Conservation (phyloP, 257 asterid species). For the Solanum bulbocastanum region DNA sequence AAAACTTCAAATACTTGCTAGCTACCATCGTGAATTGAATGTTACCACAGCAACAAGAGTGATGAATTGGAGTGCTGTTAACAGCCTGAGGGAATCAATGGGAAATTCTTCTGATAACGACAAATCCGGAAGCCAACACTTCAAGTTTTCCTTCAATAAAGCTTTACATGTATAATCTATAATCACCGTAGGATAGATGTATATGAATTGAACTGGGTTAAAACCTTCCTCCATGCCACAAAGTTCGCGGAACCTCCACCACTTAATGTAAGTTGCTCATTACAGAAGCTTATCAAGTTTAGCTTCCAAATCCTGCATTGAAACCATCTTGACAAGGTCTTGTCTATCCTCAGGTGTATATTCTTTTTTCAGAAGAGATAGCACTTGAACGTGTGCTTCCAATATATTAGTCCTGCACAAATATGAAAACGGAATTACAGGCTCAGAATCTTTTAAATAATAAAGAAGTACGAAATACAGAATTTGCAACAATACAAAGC, state of each 20-base stretch:
- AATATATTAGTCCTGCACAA: conserved; percentile 76
- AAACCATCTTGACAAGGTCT: conserved; percentile 38
- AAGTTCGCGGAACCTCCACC: background rate
- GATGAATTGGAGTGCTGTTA: background rate
- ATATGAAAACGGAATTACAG: background rate
- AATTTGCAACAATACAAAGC: background rate
- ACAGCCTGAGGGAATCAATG: background rate
- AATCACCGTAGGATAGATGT: background rate
- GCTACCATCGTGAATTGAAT: background rate
- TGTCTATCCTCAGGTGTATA: conserved; percentile 63
- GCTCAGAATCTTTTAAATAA: background rate
- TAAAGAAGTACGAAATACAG: background rate
- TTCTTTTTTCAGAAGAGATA: conserved; percentile 65
- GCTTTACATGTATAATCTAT: background rate
- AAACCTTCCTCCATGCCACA: background rate
- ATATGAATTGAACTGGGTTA: background rate
- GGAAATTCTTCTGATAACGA: background rate
- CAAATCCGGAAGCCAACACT: background rate
- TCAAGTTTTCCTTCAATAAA: background rate
- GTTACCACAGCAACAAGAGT: background rate
- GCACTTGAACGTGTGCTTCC: conserved; percentile 85
- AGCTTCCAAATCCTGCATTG: conserved; percentile 57
- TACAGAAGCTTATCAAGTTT: conserved; percentile 69
- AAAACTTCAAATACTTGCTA: background rate
- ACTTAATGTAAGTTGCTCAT: background rate